Evolutionary conservation across 2,329 filamentous ascomycete genomes (phyloP).

Genomic region (Epichloe bromicola): DNA sequence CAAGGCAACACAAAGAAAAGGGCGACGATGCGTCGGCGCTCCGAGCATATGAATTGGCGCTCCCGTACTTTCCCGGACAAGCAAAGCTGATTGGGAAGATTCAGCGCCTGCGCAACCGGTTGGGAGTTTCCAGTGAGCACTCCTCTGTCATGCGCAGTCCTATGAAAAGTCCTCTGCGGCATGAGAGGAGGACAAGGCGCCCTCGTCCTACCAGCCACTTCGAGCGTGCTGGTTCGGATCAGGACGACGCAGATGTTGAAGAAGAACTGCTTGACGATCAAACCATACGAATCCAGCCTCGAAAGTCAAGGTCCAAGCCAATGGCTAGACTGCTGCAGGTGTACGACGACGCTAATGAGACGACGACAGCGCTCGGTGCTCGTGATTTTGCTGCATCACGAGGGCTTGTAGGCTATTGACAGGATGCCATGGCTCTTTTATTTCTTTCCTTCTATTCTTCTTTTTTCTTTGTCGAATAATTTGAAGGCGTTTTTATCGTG

Average conservation of each 20-base stretch:
- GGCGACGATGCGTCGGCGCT: constrained; percentile 69
- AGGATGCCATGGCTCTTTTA: no score
- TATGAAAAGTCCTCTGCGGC: constrained; percentile 2
- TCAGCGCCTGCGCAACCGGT: constrained; percentile 41
- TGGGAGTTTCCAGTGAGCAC: constrained; percentile 21
- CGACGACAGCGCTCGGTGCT: constrained; percentile 1
- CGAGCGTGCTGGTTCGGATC: neutral
- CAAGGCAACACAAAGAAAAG: constrained; percentile 74
- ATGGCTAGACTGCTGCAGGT: constrained; percentile 3
- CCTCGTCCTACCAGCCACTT: neutral
- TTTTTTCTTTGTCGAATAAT: neutral
- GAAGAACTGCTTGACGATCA: constrained; percentile 15
- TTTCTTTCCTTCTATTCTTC: neutral
- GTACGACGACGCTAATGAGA: constrained; percentile 21
- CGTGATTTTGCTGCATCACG: neutral
- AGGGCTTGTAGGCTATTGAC: neutral
- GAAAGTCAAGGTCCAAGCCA: constrained; percentile 2
- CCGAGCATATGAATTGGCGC: constrained; percentile 73
- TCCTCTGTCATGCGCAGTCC: constrained; percentile 1
- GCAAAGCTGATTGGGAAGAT: constrained; percentile 64
- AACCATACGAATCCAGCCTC: constrained; percentile 11
- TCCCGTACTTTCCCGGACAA: constrained; percentile 78
- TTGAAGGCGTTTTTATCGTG: neutral
- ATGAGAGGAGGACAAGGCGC: neutral
- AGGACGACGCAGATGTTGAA: constrained; percentile 13